A percentile compares a stretch with the other conserved stretches of the same genome.
Evolutionary conservation across 495 filamentous ascomycete genomes (phyloP).

Genomic region (Hypoxylon lienhwacheense): DNA sequence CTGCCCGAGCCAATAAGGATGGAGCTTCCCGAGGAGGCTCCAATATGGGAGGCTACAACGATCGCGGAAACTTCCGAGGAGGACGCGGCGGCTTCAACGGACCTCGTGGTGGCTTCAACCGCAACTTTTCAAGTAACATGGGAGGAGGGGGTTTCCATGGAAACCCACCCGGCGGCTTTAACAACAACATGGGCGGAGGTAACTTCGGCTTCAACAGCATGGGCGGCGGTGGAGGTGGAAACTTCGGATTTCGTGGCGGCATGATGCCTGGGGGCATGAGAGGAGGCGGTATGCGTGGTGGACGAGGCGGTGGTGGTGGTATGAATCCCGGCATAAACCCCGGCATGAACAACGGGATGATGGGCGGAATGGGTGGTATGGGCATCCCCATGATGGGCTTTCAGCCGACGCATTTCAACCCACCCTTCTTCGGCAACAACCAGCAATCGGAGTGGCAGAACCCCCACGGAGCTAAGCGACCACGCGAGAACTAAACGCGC

Average conservation of each 20-base stretch:
- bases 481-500: slow-evolving; percentile 60
- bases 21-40: slow-evolving; percentile 52
- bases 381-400: slow-evolving; percentile 65
- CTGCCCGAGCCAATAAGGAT: slow-evolving; percentile 71
- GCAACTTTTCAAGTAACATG: slow-evolving; percentile 12
- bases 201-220: slow-evolving; percentile 52
- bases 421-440: slow-evolving; percentile 72
- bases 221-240: slow-evolving; percentile 56
- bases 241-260: slow-evolving; percentile 57
- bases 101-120: slow-evolving; percentile 30
- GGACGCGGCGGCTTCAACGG: slow-evolving; percentile 39
- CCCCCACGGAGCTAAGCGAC: slow-evolving; percentile 80
- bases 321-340: slow-evolving; percentile 55
- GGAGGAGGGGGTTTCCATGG: slow-evolving; percentile 31
- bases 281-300: slow-evolving; percentile 69
- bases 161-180: slow-evolving; percentile 30
- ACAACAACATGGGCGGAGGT: slow-evolving; percentile 40
- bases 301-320: slow-evolving; percentile 59
- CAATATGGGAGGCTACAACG: slow-evolving; percentile 48
- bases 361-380: slow-evolving; percentile 63
- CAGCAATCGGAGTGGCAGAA: slow-evolving; percentile 66
- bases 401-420: slow-evolving; percentile 76
- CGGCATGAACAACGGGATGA: slow-evolving; percentile 54
- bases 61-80: slow-evolving; percentile 45
- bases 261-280: slow-evolving; percentile 69